phyloP scores from a whole-genome alignment of 1,284 basidiomycete genomes.

The Cerrena zonata region DNA sequence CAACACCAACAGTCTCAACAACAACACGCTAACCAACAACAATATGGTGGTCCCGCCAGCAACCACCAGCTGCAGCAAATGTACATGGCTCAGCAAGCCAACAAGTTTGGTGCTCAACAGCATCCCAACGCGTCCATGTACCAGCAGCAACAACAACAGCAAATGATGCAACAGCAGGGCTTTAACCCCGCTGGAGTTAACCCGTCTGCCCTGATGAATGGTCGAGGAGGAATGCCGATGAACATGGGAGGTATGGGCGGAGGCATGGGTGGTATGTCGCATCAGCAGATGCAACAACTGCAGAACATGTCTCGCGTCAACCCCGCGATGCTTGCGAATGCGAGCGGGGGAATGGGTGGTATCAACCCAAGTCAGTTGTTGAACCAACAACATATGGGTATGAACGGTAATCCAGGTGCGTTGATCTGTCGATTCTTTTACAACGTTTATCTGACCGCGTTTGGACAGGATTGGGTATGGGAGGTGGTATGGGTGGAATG shows the following conservation, averaged over 20 bases:
- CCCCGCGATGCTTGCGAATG: not conserved
- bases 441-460: not conserved
- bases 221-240: not conserved
- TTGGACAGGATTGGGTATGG: not conserved
- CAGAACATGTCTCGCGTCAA: not conserved
- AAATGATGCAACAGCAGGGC: slow-evolving; percentile 1
- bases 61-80: slow-evolving; percentile 14
- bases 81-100: slow-evolving; percentile 7
- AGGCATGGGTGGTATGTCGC: not conserved
- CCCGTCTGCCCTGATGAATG: slow-evolving; percentile 5
- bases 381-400: not conserved
- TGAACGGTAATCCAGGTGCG: not conserved
- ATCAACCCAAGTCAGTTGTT: slow-evolving; percentile 12
- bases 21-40: slow-evolving; percentile 4
- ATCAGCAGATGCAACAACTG: slow-evolving; percentile 5
- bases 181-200: slow-evolving; percentile 1
- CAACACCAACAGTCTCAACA: slow-evolving; percentile 8
- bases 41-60: slow-evolving; percentile 4
- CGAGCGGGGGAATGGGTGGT: slow-evolving; percentile 2
- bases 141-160: slow-evolving; percentile 8
- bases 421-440: not conserved
- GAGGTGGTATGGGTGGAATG: slow-evolving; percentile 6
- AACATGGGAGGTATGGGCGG: not conserved
- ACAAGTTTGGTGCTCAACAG: slow-evolving; percentile 8
- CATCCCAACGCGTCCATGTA: slow-evolving; percentile 9